These are phyloP conservation scores for Phytopythium ostracodes DNA, from an alignment of 352 stramenopile genomes.

Conservation along the genomic window DNA sequence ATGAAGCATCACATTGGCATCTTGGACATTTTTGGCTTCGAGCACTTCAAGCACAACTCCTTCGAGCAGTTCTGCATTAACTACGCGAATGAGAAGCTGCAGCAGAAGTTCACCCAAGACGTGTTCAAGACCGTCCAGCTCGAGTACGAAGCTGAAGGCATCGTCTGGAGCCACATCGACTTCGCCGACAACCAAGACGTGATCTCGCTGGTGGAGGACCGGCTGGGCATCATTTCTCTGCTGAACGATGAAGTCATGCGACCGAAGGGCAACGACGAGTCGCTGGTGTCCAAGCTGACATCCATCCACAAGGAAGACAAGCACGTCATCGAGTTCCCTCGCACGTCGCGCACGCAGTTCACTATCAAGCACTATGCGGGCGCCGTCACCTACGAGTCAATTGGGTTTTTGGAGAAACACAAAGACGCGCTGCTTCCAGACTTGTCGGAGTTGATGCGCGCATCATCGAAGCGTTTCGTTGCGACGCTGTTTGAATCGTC, in stretches of 20 bases:
- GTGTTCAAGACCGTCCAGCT: conserved; percentile 92
- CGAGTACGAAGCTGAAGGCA: conserved; percentile 95
- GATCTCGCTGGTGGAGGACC: conserved; percentile 80
- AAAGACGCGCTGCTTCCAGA: conserved; percentile 94
- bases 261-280: conserved; percentile 82
- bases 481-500: conserved; percentile 64
- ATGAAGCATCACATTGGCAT: conserved; percentile 91
- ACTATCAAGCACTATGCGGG: conserved; percentile 95
- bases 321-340: conserved; percentile 82
- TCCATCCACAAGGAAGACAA: conserved; percentile 85
- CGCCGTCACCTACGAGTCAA: conserved; percentile 91
- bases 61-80: conserved; percentile 95
- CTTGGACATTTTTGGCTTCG: conserved; percentile 99
- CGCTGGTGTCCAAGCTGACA: conserved; percentile 81
- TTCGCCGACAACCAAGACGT: conserved; percentile 90
- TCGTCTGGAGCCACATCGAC: conserved; percentile 89
- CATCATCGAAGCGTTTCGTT: conserved; percentile 68
- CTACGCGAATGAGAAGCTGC: conserved; percentile 91
- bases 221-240: conserved; percentile 87
- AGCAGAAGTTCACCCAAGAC: conserved; percentile 90
- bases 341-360: conserved; percentile 89
- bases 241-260: conserved; percentile 90
- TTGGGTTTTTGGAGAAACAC: conserved; percentile 96
- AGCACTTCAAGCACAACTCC: conserved; percentile 96
- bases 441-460: conserved; percentile 86